phyloP scores from a whole-genome alignment of 2,329 filamentous ascomycete species.

The Trichoderma polysporum region DNA sequence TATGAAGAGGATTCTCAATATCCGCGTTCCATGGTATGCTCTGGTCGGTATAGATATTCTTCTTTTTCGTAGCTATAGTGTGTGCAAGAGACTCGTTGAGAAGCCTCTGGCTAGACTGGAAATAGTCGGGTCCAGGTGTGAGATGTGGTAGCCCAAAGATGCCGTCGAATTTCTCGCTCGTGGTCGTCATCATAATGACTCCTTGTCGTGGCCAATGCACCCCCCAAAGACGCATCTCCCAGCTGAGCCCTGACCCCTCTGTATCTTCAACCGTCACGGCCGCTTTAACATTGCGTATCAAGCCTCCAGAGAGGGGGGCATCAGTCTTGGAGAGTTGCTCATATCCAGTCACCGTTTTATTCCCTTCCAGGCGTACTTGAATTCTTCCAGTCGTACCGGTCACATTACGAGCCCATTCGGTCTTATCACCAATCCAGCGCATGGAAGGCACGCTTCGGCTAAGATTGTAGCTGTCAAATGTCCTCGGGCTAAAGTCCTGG shows the following conservation, averaged over 20 bases:
- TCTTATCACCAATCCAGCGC: slow-evolving; percentile 59
- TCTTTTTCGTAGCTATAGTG: slow-evolving; percentile 64
- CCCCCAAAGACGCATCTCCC: slow-evolving; percentile 78
- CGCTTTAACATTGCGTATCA: slow-evolving; percentile 67
- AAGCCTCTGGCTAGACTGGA: slow-evolving; percentile 59
- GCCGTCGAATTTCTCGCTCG: slow-evolving; percentile 91
- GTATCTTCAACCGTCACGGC: slow-evolving; percentile 71
- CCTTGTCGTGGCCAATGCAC: slow-evolving; percentile 84
- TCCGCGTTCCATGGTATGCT: slow-evolving; percentile 76
- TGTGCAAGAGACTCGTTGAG: slow-evolving; percentile 71
- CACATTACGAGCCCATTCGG: slow-evolving; percentile 75
- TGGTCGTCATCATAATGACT: slow-evolving; percentile 77
- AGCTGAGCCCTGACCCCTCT: slow-evolving; percentile 65
- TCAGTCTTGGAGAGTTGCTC: slow-evolving; percentile 39
- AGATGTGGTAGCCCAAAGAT: slow-evolving; percentile 88
- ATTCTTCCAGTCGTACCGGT: slow-evolving; percentile 71
- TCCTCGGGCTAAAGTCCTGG: slow-evolving; percentile 47
- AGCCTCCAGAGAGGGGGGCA: slow-evolving; percentile 45
- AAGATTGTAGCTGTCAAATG: slow-evolving; percentile 58
- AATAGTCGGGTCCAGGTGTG: slow-evolving; percentile 58
- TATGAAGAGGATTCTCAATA: slow-evolving; percentile 59
- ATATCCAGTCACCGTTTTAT: slow-evolving; percentile 48
- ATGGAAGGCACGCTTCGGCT: slow-evolving; percentile 63
- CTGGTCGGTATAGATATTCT: slow-evolving; percentile 52
- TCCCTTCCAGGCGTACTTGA: slow-evolving; percentile 62